Base-by-base conservation (phyloP, 2,329 filamentous ascomycete genomes). In the Thielaviopsis punctulata region DNA sequence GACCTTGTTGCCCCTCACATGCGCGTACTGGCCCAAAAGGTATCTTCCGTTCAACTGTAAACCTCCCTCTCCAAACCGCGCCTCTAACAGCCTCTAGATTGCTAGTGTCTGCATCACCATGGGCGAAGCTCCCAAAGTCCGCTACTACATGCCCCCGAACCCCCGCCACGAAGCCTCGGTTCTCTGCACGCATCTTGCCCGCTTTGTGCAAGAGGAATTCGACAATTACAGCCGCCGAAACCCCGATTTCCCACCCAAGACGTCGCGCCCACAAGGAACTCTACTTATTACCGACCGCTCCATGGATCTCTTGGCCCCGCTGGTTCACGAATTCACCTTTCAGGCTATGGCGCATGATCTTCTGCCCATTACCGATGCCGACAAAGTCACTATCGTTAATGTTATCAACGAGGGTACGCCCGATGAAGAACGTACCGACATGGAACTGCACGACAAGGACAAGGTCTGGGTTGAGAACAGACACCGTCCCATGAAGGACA, bases 271-370 rank as follows among this genome's bases (percentile, higher is more conserved):
- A 6, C 82, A 86, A 57, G 86, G 86, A 39, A 79, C 88, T 0
- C 75, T 98, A 0, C 72, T 95, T 60, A 84, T 98, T 56, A 86
- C 88, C 1, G 92, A 96, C 64, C 79, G 92, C 56, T 86, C 88
- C 7, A 92, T 98, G 84, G 92, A 98, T 64, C 67, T 95, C 3
- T 79, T 84, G 68, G 82, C 90, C 0, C 92, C 92, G 1, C 68
- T 96, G 10, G 63, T 96, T 3, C 92, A 98, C 66, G 92, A 98
- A 62, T 95, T 98, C 63, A 95, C 92, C 12, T 98, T 96, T 64
- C 92, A 98, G 66, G 88, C 92, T 49, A 96, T 98, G 90, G 90
- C 87, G 3, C 86, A 95, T 65, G 92, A 98, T 63, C 71, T 98
- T 8, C 69, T 98, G 25, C 84, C 84, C 0, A 87, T 98, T 62